phyloP scores from a whole-genome alignment of 2,329 filamentous ascomycete genomes.

The Paramyrothecium sp. region DNA sequence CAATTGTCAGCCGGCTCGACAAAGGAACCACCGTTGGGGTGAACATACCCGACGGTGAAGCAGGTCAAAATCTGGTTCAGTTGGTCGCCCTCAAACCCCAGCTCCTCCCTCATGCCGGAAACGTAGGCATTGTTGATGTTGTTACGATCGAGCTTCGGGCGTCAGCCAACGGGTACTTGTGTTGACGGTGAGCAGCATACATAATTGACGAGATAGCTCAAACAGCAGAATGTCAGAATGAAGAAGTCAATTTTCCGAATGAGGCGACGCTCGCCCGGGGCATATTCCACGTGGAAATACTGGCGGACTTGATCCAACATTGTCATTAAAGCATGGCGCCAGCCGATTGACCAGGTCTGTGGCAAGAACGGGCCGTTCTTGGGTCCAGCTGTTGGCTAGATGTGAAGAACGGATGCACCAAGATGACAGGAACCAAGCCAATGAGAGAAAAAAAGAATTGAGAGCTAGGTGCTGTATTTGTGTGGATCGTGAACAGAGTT shows the following conservation, averaged over 20 bases:
- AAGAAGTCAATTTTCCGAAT: conserved; percentile 63
- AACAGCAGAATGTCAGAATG: conserved; percentile 62
- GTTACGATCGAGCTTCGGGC: conserved; percentile 31
- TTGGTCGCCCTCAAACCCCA: conserved; percentile 44
- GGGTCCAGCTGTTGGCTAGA: background rate
- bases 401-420: too few relatives aligned
- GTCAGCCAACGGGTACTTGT: background rate
- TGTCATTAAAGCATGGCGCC: background rate
- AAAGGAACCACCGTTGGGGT: background rate
- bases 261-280: conserved; percentile 40
- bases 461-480: too few relatives aligned
- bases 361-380: background rate
- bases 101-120: conserved; percentile 45
- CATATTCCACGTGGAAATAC: conserved; percentile 31
- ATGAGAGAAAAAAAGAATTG: too few relatives aligned
- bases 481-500: too few relatives aligned
- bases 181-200: conserved; percentile 26
- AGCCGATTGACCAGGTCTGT: background rate
- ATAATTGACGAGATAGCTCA: conserved; percentile 56
- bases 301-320: conserved; percentile 16
- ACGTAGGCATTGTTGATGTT: conserved; percentile 39
- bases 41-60: conserved; percentile 32
- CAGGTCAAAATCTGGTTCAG: conserved; percentile 34
- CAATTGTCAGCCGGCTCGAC: background rate
- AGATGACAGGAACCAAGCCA: too few relatives aligned